Conservation (phyloP, 208 protist genomes). For the Crithidia fasciculata region DNA sequence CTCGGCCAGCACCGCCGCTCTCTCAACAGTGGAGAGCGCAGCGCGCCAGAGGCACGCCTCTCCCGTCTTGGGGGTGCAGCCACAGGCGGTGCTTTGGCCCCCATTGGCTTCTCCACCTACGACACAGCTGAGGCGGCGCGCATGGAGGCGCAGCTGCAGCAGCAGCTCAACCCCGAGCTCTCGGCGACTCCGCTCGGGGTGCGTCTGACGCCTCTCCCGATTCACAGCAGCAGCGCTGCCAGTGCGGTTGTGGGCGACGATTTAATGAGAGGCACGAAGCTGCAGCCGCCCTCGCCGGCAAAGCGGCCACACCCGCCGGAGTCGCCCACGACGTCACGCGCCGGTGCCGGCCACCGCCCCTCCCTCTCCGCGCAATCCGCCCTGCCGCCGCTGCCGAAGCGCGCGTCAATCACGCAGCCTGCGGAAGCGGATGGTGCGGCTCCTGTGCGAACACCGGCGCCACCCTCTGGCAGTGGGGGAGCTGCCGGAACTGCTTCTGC, state of each 20-base stretch:
- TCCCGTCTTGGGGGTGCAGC: neutral
- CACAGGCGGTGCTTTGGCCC: constrained; percentile 5
- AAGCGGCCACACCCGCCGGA: neutral
- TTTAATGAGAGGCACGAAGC: neutral
- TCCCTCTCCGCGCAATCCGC: constrained; percentile 11
- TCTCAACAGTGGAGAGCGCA: neutral
- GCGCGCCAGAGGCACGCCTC: neutral
- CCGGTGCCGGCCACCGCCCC: neutral
- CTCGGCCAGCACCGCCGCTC: constrained; percentile 8
- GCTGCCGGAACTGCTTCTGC: neutral
- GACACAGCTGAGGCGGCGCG: constrained; percentile 14
- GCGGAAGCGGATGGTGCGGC: too few species aligned
- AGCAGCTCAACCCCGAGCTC: constrained; percentile 20
- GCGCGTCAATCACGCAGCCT: neutral
- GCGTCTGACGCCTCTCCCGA: constrained; percentile 15
- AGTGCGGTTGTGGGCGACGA: neutral
- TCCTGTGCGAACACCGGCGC: neutral
- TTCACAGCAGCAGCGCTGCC: neutral
- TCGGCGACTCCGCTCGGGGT: constrained; percentile 26
- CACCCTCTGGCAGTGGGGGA: neutral
- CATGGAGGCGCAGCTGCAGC: constrained; percentile 17
- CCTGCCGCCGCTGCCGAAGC: constrained; percentile 22
- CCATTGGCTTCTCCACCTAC: constrained; percentile 62
- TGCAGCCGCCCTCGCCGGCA: neutral
- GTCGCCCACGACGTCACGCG: neutral